phyloP scores from a whole-genome alignment of 331 rosid genomes.

The Prunus yedoensis region DNA sequence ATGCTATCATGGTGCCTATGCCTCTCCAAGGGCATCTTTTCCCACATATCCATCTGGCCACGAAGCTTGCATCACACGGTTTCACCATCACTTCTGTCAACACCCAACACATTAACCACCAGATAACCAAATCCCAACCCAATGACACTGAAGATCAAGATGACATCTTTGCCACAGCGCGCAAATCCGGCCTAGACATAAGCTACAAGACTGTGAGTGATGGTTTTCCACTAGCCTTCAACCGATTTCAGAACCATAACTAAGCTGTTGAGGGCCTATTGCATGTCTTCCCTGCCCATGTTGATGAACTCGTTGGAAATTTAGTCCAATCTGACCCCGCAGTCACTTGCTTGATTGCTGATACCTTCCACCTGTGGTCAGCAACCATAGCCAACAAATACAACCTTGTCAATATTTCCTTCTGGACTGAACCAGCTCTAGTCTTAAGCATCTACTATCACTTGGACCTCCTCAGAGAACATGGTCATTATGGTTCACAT shows the following conservation, averaged over 20 bases:
- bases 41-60: constrained; percentile 34
- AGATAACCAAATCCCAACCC: constrained; percentile 16
- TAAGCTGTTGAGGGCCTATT: constrained; percentile 21
- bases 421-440: too few species aligned
- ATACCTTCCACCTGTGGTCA: constrained; percentile 26
- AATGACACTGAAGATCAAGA: background rate
- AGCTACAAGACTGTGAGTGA: constrained; percentile 24
- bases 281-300: constrained; percentile 27
- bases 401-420: too few species aligned
- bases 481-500: background rate
- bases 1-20: constrained; percentile 28
- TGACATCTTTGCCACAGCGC: constrained; percentile 23
- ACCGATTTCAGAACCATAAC: constrained; percentile 28
- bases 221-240: constrained; percentile 27
- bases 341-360: constrained; percentile 31
- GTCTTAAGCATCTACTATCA: too few species aligned
- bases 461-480: too few species aligned
- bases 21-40: constrained; percentile 36
- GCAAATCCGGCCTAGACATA: constrained; percentile 28
- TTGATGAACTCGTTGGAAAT: constrained; percentile 26
- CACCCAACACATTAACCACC: constrained; percentile 24
- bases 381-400: too few species aligned
- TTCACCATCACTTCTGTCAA: constrained; percentile 43
- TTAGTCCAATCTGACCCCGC: constrained; percentile 26
- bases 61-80: constrained; percentile 31